Percentiles rank a stretch among this genome's conserved stretches.
These are phyloP conservation scores for Ascochyta viciae-villosae DNA, from an alignment of 2,329 filamentous ascomycete species.

Conservation along the genomic window DNA sequence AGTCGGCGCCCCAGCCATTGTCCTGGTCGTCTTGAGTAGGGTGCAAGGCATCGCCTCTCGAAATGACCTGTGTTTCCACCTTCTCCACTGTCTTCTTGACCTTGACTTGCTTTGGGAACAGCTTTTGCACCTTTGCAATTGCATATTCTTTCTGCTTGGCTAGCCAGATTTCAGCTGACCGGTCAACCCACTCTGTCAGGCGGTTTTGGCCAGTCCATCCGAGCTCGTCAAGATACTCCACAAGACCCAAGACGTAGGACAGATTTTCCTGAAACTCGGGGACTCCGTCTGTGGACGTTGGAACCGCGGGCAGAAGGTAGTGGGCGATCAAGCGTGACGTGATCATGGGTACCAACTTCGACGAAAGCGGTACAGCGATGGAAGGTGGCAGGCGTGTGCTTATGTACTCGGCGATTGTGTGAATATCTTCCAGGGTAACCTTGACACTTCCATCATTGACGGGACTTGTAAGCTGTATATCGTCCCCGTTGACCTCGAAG, in stretches of 20 bases:
- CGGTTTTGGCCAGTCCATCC: constrained; percentile 68
- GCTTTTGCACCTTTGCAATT: constrained; percentile 74
- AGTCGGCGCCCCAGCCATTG: constrained; percentile 82
- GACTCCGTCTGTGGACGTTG: constrained; percentile 75
- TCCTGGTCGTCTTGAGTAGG: constrained; percentile 56
- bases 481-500: constrained; percentile 45
- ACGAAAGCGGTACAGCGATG: constrained; percentile 65
- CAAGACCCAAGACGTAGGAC: constrained; percentile 69
- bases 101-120: constrained; percentile 72
- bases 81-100: constrained; percentile 76
- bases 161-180: constrained; percentile 84
- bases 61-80: constrained; percentile 82
- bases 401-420: constrained; percentile 58
- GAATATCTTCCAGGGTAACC: constrained; percentile 41
- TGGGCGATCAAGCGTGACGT: constrained; percentile 71
- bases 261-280: constrained; percentile 74
- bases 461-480: constrained; percentile 40
- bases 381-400: constrained; percentile 57
- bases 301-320: constrained; percentile 81
- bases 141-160: constrained; percentile 81
- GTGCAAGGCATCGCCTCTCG: constrained; percentile 71
- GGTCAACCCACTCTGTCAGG: constrained; percentile 79
- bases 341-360: constrained; percentile 73
- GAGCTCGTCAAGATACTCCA: constrained; percentile 65
- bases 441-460: constrained; percentile 39